Base-by-base conservation (phyloP, 495 filamentous ascomycete genomes). In the Ascobolus immersus region DNA sequence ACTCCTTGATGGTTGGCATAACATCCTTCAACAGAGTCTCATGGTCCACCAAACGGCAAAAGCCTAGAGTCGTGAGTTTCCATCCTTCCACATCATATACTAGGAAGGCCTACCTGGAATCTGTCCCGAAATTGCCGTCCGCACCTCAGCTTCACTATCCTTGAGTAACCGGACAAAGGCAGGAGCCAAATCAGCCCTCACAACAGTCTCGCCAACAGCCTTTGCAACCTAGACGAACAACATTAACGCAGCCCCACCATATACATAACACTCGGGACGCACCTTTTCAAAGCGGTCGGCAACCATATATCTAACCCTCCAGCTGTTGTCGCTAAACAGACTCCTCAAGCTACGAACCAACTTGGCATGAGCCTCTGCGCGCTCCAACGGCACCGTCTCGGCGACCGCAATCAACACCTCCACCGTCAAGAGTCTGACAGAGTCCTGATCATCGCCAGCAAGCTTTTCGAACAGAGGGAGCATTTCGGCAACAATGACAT, bases 281-380 rank as follows among this genome's bases (percentile, higher is more conserved):
- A 82, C 82, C 77, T 94, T 94, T 54, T 94, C 86, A 47, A 90
- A 96, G 55, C 80, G 65, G 54, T 96, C 86, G 19, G 89, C 86
- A 38, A 96, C 89, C 89, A 94, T 96, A 53, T 94, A 96, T 51
- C 86, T 66, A 32, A 96, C 86, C 44, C 86, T 69, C 86, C 86
- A 96, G 57, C 89, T 93, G 63, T 93, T 93, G 52, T 96, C 86
- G 48, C 92, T 82, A 55, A 94, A 92, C 41, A 96, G 56, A 55
- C 62, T 86, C 42, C 86, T 72, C 48, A 96, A 55, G 33, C 86
- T 80, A 14, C 76, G 80, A 45, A 96, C 60, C 36, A 96, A 57
- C 28, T 92, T 77, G 25, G 80, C 82, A 51, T 94, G 84, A 60
- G 81, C 93, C 23, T 75, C 71, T 55, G 94, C 89, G 48, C 94